Percentiles rank a stretch among this genome's conserved stretches.
Evolutionary conservation across 306 rosid species (phyloP).

Genomic region (Rubus parviflorus): DNA sequence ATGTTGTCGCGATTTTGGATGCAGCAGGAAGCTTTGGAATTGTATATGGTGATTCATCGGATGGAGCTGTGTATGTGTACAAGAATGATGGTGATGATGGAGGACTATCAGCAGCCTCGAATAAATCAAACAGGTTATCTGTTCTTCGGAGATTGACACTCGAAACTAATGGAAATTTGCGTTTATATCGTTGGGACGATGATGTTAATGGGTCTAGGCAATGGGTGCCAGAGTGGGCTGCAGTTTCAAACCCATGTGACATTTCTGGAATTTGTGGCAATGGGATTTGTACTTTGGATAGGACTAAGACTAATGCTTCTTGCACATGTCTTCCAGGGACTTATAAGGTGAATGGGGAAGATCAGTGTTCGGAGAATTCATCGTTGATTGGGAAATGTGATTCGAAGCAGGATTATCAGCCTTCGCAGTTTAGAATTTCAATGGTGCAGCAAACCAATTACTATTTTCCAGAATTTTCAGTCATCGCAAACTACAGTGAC

Average conservation of each 20-base stretch:
- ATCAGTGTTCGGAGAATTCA: conserved; percentile 71
- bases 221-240: conserved; percentile 96
- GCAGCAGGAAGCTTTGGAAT: conserved; percentile 89
- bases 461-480: conserved; percentile 70
- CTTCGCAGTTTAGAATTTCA: conserved; percentile 54
- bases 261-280: conserved; percentile 94
- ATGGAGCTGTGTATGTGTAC: conserved; percentile 83
- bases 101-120: conserved; percentile 58
- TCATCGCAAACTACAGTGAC: conserved; percentile 82
- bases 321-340: conserved; percentile 88
- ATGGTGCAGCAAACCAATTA: conserved; percentile 75
- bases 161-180: conserved; percentile 74
- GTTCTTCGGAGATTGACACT: conserved; percentile 60
- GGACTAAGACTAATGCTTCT: conserved; percentile 65
- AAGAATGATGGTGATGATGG: conserved; percentile 69
- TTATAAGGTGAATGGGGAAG: conserved; percentile 43
- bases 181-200: conserved; percentile 78
- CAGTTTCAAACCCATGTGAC: conserved; percentile 84
- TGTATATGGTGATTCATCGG: conserved; percentile 76
- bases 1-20: conserved; percentile 76
- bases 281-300: conserved; percentile 72
- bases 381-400: conserved; percentile 62
- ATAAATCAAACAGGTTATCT: conserved; percentile 36
- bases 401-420: conserved; percentile 31
- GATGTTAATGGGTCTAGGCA: conserved; percentile 80